Percentiles rank a stretch among this genome's conserved stretches.
Conservation (phyloP, 345 rosid genomes). For the Kandelia obovata region DNA sequence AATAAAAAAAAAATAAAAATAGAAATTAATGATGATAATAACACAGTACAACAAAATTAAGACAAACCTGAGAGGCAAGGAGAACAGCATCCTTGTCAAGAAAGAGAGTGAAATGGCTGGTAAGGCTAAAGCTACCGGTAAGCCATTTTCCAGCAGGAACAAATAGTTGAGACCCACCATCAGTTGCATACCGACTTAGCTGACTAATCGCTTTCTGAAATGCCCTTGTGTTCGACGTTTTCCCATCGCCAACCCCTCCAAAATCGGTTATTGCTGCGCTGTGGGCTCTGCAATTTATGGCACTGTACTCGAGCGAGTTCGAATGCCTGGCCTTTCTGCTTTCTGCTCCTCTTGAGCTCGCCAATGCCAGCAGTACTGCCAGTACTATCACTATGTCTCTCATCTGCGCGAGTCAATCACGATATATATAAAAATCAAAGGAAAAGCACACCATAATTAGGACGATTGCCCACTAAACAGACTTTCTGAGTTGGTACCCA, state of each 20-base stretch:
- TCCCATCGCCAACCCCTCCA: conserved; percentile 88
- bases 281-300: conserved; percentile 71
- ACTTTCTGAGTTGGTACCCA: no score
- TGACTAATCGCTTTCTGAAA: conserved; percentile 60
- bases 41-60: no score
- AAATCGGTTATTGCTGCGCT: conserved; percentile 76
- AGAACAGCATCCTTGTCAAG: conserved; percentile 78
- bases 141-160: conserved; percentile 87
- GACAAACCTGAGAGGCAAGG: conserved; percentile 72
- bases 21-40: no score
- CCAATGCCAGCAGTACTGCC: conserved; percentile 14
- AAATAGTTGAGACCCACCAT: conserved; percentile 70
- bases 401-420: conserved; percentile 23
- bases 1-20: no score
- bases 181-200: conserved; percentile 46
- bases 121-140: conserved; percentile 77
- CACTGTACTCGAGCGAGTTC: conserved; percentile 61
- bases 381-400: conserved; percentile 13
- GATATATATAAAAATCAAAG: not conserved
- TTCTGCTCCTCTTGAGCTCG: conserved; percentile 34
- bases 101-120: conserved; percentile 82
- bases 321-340: conserved; percentile 30
- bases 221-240: conserved; percentile 72
- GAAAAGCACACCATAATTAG: no score
- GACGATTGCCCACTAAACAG: no score